Evolutionary conservation across 176 grass and related monocot species (phyloP).

Genomic region (Paspalum vaginatum): DNA sequence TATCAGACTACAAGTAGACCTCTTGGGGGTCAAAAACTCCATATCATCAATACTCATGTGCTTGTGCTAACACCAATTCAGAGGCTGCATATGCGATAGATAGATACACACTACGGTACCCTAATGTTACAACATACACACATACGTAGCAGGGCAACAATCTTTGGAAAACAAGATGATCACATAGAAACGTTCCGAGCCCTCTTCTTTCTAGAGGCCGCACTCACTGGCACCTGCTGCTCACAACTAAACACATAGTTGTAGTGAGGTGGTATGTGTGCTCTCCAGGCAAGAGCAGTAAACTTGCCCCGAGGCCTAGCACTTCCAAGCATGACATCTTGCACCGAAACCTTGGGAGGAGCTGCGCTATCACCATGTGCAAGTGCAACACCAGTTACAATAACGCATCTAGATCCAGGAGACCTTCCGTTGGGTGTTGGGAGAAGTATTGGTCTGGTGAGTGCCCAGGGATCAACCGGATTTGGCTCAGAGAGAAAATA

Average conservation of each 20-base stretch:
- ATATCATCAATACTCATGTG: too few species aligned
- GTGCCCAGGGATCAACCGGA: not conserved
- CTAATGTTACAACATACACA: not conserved
- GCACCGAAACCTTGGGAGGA: not conserved
- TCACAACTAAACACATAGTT: slow-evolving; percentile 8
- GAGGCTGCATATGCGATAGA: too few species aligned
- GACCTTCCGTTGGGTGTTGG: not conserved
- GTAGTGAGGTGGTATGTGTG: not conserved
- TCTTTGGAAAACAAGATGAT: not conserved
- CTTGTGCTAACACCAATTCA: too few species aligned
- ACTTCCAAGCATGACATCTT: not conserved
- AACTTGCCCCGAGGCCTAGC: not conserved
- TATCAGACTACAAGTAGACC: too few species aligned
- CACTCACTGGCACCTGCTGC: not conserved
- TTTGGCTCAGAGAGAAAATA: not conserved
- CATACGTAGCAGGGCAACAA: not conserved
- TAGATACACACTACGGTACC: too few species aligned
- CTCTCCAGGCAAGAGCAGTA: not conserved
- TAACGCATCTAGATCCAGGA: not conserved
- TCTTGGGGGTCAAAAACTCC: too few species aligned
- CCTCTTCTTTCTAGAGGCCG: not conserved
- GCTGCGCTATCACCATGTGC: not conserved
- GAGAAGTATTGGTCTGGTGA: not conserved
- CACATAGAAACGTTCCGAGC: not conserved
- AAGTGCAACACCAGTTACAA: not conserved